Percentiles rank a stretch among this genome's conserved stretches.
phyloP scores from a whole-genome alignment of 2,329 filamentous ascomycete species.

The Diaporthe citriasiana region DNA sequence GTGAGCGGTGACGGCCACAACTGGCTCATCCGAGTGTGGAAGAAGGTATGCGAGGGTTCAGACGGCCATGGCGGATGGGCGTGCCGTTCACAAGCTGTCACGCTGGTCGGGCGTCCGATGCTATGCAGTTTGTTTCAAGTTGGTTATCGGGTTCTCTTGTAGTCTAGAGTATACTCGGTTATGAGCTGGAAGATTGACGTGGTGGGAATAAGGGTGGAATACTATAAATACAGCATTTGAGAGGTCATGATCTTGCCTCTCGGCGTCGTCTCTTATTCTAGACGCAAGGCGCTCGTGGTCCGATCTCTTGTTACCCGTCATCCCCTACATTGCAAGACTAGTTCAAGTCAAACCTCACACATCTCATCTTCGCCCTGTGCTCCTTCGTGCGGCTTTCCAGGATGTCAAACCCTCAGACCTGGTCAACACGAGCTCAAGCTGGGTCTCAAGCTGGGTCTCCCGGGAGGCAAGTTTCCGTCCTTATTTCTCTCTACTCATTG shows the following conservation, averaged over 20 bases:
- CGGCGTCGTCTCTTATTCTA: background rate
- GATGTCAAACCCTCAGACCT: background rate
- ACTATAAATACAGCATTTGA: background rate
- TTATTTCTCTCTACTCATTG: background rate
- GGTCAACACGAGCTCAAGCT: background rate
- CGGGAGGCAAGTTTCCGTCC: background rate
- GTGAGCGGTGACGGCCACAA: background rate
- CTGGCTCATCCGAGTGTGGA: background rate
- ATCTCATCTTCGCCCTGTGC: background rate
- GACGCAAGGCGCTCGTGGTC: background rate
- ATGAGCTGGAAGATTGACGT: background rate
- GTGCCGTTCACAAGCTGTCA: background rate
- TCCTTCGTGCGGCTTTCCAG: no score
- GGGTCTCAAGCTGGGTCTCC: background rate
- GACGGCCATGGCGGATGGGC: background rate
- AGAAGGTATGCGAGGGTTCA: background rate
- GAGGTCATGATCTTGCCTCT: background rate
- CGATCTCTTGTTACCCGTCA: no score
- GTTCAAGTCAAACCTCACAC: background rate
- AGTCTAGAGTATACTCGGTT: background rate
- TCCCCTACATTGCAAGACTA: no score
- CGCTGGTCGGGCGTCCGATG: slow-evolving; percentile 11
- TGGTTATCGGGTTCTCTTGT: background rate
- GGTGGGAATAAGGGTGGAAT: background rate
- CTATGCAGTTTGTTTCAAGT: background rate